Base-by-base conservation (phyloP, 1,284 basidiomycete species). In the Boletus semigastroideus region DNA sequence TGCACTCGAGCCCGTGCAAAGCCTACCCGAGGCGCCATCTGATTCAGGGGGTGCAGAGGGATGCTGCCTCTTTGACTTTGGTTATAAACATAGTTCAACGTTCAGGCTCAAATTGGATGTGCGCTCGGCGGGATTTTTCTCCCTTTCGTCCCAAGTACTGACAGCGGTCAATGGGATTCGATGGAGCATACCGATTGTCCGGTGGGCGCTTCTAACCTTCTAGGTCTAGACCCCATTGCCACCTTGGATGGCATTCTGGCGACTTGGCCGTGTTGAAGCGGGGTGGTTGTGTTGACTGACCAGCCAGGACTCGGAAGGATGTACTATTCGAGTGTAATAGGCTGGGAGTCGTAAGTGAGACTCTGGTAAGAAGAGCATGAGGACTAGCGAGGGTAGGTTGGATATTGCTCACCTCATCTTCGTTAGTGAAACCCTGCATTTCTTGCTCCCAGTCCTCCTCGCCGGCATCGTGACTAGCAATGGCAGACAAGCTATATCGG, bases 371-470 rank as follows among this genome's bases (percentile, higher is more conserved):
- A 52, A 33, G 7, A 30, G n/a, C 1, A 43, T 47, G 39, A 48
- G 44, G 7, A 16, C 16, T 20, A 44, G 17, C 7, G 25, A 25
- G 25, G 7, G 5, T 25, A 7, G 42, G 14, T 20, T n/a, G 12
- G 19, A 43, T 53, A 57, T 50, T 41, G 61, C 65, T 63, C 55
- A 86, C 85, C 72, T 84, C 85, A 36, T 86, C 86, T 42, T 87
- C 84, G 58, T 81, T 68, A 51, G 68, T 69, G 70, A 68, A 76
- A 64, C 80, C 82, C 14, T 76, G 77, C 63, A 85, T 78, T 33
- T 83, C 83, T 40, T 77, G 74, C 65, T 89, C 87, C 89, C 90
- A 92, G 54, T 88, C 86, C 58, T 90, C 89, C 67, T 92, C 89
- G 56, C 91, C 88, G 60, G 83, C 87, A 60, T 90, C 88, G 62